A percentile compares a stretch with the other conserved stretches of the same genome.
Evolutionary conservation across 306 rosid species (phyloP).

Genomic region (Crotalaria pallida): DNA sequence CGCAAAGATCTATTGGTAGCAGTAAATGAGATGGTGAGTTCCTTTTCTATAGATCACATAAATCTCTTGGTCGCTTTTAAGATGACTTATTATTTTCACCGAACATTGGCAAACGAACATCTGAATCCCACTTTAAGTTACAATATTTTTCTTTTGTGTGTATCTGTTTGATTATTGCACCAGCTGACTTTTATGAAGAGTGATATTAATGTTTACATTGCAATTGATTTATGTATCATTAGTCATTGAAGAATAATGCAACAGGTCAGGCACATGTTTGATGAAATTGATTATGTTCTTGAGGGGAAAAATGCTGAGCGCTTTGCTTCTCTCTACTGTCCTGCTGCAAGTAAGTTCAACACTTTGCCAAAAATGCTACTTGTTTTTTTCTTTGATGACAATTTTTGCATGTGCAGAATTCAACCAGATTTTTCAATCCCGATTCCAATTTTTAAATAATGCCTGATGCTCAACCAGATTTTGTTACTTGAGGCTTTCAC

Average conservation of each 20-base stretch:
- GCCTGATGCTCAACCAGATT: not conserved
- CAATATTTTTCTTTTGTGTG: not conserved
- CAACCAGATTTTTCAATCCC: conserved; percentile 13
- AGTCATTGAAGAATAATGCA: conserved; percentile 28
- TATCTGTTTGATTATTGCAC: not conserved
- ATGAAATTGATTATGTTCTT: conserved; percentile 83
- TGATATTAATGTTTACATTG: conserved; percentile 13
- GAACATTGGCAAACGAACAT: not conserved
- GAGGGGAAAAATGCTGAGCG: conserved; percentile 96
- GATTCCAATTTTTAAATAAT: conserved; percentile 10
- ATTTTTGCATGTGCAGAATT: not conserved
- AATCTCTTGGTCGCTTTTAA: not conserved
- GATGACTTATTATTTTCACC: conserved; percentile 17
- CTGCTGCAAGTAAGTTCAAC: conserved; percentile 51
- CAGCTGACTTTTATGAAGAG: conserved; percentile 1
- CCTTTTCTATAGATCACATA: conserved; percentile 16
- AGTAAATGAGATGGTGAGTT: conserved; percentile 88
- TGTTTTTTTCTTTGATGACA: conserved; percentile 11
- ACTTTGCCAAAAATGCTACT: not conserved
- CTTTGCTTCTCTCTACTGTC: conserved; percentile 72
- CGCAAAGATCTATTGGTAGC: conserved; percentile 90
- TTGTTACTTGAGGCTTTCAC: not conserved
- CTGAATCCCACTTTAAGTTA: not conserved
- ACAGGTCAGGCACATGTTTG: conserved; percentile 99
- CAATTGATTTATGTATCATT: conserved; percentile 1